These are phyloP conservation scores for Linnemannia hyalina DNA, from an alignment of 192 early-diverging fungal species.

Conservation along the genomic window DNA sequence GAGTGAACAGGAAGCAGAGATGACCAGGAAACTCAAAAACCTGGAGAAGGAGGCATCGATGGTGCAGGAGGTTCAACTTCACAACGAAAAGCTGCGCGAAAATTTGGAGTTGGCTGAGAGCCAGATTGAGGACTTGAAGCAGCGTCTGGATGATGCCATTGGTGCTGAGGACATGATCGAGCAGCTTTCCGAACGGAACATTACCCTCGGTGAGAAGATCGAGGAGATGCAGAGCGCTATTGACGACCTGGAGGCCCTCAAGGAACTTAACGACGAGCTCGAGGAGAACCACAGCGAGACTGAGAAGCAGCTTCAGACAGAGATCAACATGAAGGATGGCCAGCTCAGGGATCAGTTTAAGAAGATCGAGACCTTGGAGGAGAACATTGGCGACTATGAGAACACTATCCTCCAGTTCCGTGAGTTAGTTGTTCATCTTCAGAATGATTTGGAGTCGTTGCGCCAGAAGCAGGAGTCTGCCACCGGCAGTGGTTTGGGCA, in stretches of 20 bases:
- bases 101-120: slow-evolving; percentile 73
- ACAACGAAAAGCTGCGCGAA: slow-evolving; percentile 68
- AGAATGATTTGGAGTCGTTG: slow-evolving; percentile 80
- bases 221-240: slow-evolving; percentile 83
- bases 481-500: slow-evolving; percentile 60
- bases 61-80: slow-evolving; percentile 69
- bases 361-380: slow-evolving; percentile 76
- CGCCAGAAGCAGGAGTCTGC: slow-evolving; percentile 74
- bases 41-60: slow-evolving; percentile 78
- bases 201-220: slow-evolving; percentile 79
- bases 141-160: slow-evolving; percentile 83
- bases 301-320: slow-evolving; percentile 86
- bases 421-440: slow-evolving; percentile 81
- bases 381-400: slow-evolving; percentile 89
- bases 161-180: slow-evolving; percentile 90
- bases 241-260: slow-evolving; percentile 91
- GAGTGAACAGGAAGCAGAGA: slow-evolving; percentile 76
- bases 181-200: slow-evolving; percentile 86
- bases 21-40: slow-evolving; percentile 70
- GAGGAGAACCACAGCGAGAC: slow-evolving; percentile 94
- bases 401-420: slow-evolving; percentile 89
- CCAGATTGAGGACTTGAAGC: slow-evolving; percentile 87
- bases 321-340: slow-evolving; percentile 84
- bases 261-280: slow-evolving; percentile 92
- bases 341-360: slow-evolving; percentile 72